Evolutionary conservation across 768 basidiomycete species (phyloP).

Genomic region (Tulasnella sp.): DNA sequence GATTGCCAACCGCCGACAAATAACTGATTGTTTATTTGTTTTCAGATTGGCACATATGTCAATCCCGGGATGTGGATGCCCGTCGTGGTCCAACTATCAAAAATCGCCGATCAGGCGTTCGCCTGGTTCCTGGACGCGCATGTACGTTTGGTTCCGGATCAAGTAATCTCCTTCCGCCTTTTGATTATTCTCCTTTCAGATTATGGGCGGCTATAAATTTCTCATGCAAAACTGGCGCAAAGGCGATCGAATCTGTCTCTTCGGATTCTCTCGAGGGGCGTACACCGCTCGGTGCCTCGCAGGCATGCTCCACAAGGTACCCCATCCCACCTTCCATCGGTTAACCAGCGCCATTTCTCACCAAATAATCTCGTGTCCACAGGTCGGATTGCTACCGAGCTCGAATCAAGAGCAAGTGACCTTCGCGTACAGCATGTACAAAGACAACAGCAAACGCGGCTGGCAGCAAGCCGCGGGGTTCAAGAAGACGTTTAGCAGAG

Average conservation of each 20-base stretch:
- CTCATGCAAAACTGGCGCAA: slow-evolving; percentile 15
- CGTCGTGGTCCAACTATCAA: neutral
- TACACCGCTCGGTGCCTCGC: slow-evolving; percentile 24
- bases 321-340: neutral
- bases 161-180: neutral
- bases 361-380: neutral
- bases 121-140: slow-evolving; percentile 17
- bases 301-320: slow-evolving; percentile 22
- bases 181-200: neutral
- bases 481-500: slow-evolving; percentile 18
- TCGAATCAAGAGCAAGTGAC: slow-evolving; percentile 20
- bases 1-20: neutral
- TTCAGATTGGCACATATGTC: slow-evolving; percentile 3
- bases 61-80: slow-evolving; percentile 8
- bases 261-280: slow-evolving; percentile 28
- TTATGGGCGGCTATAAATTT: slow-evolving; percentile 18
- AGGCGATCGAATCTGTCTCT: slow-evolving; percentile 25
- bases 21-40: neutral
- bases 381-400: slow-evolving; percentile 20
- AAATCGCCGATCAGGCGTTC: slow-evolving; percentile 13
- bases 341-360: neutral
- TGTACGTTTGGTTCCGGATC: neutral
- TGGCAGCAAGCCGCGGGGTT: slow-evolving; percentile 14
- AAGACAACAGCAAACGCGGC: neutral
- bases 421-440: slow-evolving; percentile 18